These are phyloP conservation scores for Triadica sebifera DNA, from an alignment of 345 rosid genomes.

Conservation along the genomic window DNA sequence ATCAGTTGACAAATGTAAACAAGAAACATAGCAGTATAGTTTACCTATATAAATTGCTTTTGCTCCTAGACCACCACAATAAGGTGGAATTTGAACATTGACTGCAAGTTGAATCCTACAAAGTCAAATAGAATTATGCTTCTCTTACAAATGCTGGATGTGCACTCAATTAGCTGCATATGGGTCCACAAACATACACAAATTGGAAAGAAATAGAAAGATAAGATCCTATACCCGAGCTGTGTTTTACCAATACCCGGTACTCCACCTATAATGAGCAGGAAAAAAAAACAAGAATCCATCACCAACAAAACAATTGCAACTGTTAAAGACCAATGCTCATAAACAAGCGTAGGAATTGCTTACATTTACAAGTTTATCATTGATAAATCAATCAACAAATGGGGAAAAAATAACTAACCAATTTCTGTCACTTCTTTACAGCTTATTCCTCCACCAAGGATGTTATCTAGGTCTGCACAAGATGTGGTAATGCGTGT, in stretches of 20 bases:
- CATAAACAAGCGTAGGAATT: not conserved
- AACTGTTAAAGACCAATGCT: not conserved
- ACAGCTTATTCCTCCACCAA: slow-evolving; percentile 90
- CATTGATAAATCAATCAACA: not conserved
- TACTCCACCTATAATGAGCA: slow-evolving; percentile 26
- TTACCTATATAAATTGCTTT: slow-evolving; percentile 83
- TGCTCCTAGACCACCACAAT: slow-evolving; percentile 87
- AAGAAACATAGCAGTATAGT: not conserved
- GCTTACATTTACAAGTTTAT: not conserved
- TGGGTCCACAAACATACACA: not conserved
- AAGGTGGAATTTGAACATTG: slow-evolving; percentile 85
- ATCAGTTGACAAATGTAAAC: slow-evolving; percentile 2
- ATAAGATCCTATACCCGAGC: slow-evolving; percentile 56
- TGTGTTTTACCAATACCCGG: slow-evolving; percentile 98
- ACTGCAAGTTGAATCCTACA: slow-evolving; percentile 89
- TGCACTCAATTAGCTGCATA: not conserved
- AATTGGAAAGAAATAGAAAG: slow-evolving; percentile 15
- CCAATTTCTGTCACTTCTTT: slow-evolving; percentile 94
- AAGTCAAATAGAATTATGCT: slow-evolving; percentile 22
- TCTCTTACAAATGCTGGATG: not conserved
- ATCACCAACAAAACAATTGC: not conserved
- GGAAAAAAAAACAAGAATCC: not conserved
- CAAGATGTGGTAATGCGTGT: slow-evolving; percentile 73
- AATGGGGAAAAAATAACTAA: slow-evolving; percentile 21
- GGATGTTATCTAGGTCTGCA: slow-evolving; percentile 70